A percentile compares a stretch with the other conserved stretches of the same genome.
phyloP scores from a whole-genome alignment of 345 rosid species.

The Populus pruinosa region DNA sequence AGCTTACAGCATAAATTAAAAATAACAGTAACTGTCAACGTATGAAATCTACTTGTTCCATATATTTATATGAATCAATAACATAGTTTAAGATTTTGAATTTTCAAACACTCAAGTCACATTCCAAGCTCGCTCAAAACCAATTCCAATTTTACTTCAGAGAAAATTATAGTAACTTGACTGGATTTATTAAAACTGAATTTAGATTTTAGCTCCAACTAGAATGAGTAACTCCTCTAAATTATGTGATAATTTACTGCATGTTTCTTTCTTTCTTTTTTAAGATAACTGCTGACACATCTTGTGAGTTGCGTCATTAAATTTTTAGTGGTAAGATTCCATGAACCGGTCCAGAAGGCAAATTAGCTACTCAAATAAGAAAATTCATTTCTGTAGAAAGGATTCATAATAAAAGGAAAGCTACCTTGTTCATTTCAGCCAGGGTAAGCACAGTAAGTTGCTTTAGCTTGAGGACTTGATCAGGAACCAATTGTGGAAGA shows the following conservation, averaged over 20 bases:
- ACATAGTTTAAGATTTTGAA: neutral
- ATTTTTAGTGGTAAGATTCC: neutral
- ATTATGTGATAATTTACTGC: neutral
- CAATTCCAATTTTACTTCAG: neutral
- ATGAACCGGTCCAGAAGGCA: neutral
- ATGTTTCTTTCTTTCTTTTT: too few species aligned
- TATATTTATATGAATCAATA: neutral
- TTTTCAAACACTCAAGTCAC: neutral
- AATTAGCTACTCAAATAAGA: neutral
- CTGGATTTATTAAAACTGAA: neutral
- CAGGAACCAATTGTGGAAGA: conserved; percentile 65
- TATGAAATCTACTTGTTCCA: neutral
- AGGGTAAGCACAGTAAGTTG: conserved; percentile 94
- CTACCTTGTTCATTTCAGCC: conserved; percentile 87
- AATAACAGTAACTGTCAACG: neutral
- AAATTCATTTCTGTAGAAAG: neutral
- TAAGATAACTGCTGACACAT: neutral
- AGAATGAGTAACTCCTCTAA: neutral
- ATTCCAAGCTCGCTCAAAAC: neutral
- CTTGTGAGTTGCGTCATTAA: neutral
- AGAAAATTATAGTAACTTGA: neutral
- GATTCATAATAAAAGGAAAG: neutral
- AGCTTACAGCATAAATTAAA: neutral
- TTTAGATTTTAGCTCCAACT: neutral
- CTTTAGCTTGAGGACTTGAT: conserved; percentile 82